phyloP scores from a whole-genome alignment of 306 rosid genomes.

The Medicago ruthenica region DNA sequence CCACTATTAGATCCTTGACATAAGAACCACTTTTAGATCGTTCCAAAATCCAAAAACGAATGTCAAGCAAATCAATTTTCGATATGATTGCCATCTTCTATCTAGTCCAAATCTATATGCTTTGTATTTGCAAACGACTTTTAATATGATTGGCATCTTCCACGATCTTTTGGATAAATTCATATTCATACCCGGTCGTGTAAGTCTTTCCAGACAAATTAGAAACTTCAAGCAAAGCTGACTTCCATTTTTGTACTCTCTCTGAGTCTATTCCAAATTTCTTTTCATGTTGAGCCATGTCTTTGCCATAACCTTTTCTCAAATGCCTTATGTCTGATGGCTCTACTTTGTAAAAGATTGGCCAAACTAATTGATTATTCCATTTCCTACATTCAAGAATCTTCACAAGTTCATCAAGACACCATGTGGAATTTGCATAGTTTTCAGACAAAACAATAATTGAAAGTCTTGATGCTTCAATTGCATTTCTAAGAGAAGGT shows the following conservation, averaged over 20 bases:
- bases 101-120: no score
- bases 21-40: no score
- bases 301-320: neutral
- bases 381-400: constrained; percentile 12
- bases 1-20: no score
- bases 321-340: constrained; percentile 12
- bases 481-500: neutral
- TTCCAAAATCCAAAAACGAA: no score
- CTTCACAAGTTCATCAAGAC: constrained; percentile 35
- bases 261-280: neutral
- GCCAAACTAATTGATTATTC: constrained; percentile 31
- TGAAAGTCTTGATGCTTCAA: constrained; percentile 13
- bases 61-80: no score
- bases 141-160: neutral
- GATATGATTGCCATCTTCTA: no score
- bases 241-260: constrained; percentile 22
- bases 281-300: constrained; percentile 8
- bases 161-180: constrained; percentile 23
- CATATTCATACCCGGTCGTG: constrained; percentile 12
- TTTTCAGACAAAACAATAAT: constrained; percentile 28
- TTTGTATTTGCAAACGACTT: neutral
- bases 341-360: constrained; percentile 39
- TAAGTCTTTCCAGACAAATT: neutral
- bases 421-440: constrained; percentile 18
- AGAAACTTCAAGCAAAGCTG: constrained; percentile 11